A percentile compares a stretch with the other conserved stretches of the same genome.
phyloP scores from a whole-genome alignment of 345 rosid species.

The Sisymbrium altissimum region DNA sequence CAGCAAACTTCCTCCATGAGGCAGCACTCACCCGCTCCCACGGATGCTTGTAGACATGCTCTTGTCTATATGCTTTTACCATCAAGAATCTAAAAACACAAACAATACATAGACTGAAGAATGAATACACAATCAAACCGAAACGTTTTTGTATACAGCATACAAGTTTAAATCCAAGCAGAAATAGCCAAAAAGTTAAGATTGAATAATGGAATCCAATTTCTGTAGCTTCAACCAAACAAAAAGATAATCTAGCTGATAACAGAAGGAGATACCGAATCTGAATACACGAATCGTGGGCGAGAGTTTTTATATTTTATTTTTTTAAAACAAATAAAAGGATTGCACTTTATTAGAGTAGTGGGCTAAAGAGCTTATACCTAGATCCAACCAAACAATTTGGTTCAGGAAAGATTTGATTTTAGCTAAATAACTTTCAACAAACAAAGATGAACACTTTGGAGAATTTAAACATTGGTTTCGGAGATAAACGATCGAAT shows the following conservation, averaged over 20 bases:
- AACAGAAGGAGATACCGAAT: not conserved
- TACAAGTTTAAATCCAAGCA: not conserved
- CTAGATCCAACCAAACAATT: not conserved
- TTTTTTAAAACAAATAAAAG: not conserved
- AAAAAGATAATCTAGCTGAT: not conserved
- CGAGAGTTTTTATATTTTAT: not conserved
- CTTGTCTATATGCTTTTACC: constrained; percentile 84
- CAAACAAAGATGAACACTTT: constrained; percentile 4
- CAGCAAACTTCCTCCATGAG: constrained; percentile 95
- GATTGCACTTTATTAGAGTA: not conserved
- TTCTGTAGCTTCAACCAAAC: not conserved
- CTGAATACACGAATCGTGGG: not conserved
- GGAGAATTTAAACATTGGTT: not conserved
- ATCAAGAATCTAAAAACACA: constrained; percentile 33
- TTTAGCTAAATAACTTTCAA: not conserved
- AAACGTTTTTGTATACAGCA: not conserved
- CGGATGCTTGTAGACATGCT: constrained; percentile 91
- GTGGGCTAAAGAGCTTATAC: not conserved
- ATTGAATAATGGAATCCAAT: not conserved
- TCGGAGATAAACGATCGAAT: not conserved
- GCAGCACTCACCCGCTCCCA: constrained; percentile 99
- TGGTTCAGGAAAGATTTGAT: not conserved
- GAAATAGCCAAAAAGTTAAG: not conserved
- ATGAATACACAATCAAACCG: not conserved
- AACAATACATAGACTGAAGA: not conserved